Conservation (phyloP, 208 protist genomes). For the Ichthyophonus hoferi region DNA sequence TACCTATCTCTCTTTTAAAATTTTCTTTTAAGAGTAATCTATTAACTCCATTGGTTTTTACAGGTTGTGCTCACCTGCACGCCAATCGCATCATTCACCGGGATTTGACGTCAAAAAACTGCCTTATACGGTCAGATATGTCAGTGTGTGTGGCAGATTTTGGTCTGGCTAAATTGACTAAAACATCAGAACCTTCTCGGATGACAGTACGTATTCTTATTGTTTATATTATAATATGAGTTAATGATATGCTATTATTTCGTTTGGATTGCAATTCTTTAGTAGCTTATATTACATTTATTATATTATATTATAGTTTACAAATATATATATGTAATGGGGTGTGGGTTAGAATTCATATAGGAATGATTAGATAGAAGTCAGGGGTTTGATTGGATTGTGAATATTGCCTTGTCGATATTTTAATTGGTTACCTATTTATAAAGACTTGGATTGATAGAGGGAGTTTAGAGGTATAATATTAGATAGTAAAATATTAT, state of each 20-base stretch:
- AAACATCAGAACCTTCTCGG: not conserved
- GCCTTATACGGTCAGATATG: conserved; percentile 21
- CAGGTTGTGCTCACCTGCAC: conserved; percentile 30
- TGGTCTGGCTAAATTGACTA: conserved; percentile 34
- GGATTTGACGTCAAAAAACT: conserved; percentile 44
- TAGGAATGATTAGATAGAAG: not conserved
- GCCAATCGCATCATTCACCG: conserved; percentile 37
- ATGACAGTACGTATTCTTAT: not conserved
- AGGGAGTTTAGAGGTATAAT: no score
- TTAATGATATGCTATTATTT: no score
- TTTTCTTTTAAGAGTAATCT: not conserved
- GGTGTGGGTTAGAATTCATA: not conserved
- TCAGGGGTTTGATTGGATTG: no score
- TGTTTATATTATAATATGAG: no score
- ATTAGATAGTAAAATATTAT: no score
- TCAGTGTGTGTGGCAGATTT: conserved; percentile 41
- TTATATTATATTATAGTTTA: no score
- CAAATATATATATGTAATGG: not conserved
- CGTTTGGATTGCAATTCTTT: no score
- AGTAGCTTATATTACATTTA: no score
- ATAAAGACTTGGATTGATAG: no score
- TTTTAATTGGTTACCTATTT: no score
- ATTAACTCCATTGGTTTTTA: no score
- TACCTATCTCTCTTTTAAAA: not conserved
- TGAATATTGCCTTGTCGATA: no score